Evolutionary conservation across 495 filamentous ascomycete species (phyloP), one percentile per base, ranked within the genome.

Genomic region (Talaromyces proteolyticus): DNA sequence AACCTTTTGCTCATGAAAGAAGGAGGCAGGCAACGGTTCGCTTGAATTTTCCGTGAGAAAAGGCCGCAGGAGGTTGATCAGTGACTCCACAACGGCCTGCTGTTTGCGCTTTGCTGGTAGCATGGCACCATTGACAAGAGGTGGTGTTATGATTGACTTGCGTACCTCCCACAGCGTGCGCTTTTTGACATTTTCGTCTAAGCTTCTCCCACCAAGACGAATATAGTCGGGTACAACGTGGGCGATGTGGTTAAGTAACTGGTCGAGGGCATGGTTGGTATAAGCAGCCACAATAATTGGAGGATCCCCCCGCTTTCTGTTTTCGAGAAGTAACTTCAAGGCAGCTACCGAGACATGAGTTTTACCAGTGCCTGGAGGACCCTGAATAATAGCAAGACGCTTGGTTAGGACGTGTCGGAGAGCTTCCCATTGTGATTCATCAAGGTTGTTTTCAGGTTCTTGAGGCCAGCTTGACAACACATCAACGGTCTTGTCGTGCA

Each of bases 181-280:
- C 53, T 83, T 79, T 55, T 91, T 84, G 14, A 81, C 71, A 0
- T 79, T 74, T 11, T 74, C 65, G 49, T 87, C 86, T 5, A 76
- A 84, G n/a, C 75, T 82, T 54, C 88, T 77, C 5, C 82, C 81
- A n/a, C 92, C 92, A 16, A 97, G 68, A 6, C 92, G 87, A 37
- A 92, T 69, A 47, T 91, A 84, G 4, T 82, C 73, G 1, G 71
- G 67, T 44, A 88, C 87, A 44, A 84, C 82, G 2, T 68, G 50
- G 1, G 85, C 72, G 18, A 95, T 67, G 42, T 86, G 80, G 3
- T 67, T 68, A 12, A 98, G 72, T 1, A 96, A 65, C 57, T 96
- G 93, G 56, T 96, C 92, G 0, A 96, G 64, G 0, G 93, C 92
- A 65, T 98, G 91, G 52, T 98, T 98, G 3, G 92, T 96, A 54